Conservation (phyloP, 1,284 basidiomycete species). For the Bondarzewia mesenterica region DNA sequence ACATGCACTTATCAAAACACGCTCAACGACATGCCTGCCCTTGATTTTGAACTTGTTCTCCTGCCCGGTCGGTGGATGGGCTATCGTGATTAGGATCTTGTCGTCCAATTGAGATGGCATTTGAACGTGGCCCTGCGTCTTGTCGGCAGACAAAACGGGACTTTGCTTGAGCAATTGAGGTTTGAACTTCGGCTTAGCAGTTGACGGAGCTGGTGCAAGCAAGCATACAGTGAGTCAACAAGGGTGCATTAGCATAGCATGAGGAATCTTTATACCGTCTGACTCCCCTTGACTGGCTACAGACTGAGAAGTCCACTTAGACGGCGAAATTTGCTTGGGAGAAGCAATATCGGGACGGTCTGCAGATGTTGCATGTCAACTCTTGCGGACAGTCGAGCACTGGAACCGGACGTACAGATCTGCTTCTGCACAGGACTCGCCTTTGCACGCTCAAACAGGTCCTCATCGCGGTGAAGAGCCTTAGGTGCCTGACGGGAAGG, state of each 20-base stretch:
- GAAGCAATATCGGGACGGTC: too few relatives aligned
- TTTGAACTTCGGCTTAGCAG: not conserved
- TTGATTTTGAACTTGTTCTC: conserved; percentile 16
- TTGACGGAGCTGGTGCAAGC: not conserved
- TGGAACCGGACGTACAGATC: not conserved
- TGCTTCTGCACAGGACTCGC: not conserved
- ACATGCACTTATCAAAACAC: conserved; percentile 12
- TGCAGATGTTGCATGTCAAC: too few relatives aligned
- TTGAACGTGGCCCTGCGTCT: not conserved
- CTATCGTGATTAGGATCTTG: conserved; percentile 14
- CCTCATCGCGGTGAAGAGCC: not conserved
- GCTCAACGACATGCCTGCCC: conserved; percentile 10
- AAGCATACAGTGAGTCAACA: not conserved
- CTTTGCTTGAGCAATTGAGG: not conserved
- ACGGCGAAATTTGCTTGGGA: not conserved
- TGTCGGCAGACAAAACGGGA: not conserved
- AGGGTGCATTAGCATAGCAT: too few relatives aligned
- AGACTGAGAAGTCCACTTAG: not conserved
- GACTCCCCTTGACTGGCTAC: too few relatives aligned
- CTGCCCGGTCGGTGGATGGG: conserved; percentile 8
- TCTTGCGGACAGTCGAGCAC: not conserved
- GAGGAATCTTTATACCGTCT: too few relatives aligned
- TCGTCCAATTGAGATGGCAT: not conserved
- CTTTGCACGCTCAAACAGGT: not conserved
- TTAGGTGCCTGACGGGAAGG: not conserved